These are phyloP conservation scores for Hamamelis virginiana DNA, from an alignment of 164 flowering plant species.

Conservation along the genomic window DNA sequence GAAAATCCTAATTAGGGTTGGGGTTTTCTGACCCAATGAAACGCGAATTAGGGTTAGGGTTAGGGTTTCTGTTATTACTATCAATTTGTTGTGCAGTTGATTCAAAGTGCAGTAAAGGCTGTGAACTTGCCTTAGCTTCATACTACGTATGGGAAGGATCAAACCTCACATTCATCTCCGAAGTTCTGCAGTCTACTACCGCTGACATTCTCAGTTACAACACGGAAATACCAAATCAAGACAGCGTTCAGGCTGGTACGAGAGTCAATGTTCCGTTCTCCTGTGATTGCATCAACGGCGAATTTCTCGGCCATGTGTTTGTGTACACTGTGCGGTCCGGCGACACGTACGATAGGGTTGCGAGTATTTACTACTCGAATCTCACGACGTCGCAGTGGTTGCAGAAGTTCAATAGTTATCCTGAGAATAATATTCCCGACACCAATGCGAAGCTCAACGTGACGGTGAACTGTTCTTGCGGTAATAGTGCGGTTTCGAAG, in stretches of 20 bases:
- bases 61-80: conserved; percentile 9
- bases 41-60: not conserved
- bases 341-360: conserved; percentile 43
- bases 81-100: conserved; percentile 17
- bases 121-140: conserved; percentile 64
- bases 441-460: conserved; percentile 34
- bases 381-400: conserved; percentile 39
- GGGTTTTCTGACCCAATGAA: not conserved
- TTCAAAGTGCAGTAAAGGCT: conserved; percentile 44
- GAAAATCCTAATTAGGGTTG: not conserved
- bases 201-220: conserved; percentile 30
- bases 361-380: conserved; percentile 30
- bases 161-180: conserved; percentile 37
- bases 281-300: conserved; percentile 48
- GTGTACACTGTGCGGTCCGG: conserved; percentile 21
- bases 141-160: conserved; percentile 42
- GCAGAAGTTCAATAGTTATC: conserved; percentile 31
- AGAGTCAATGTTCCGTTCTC: conserved; percentile 57
- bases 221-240: conserved; percentile 24
- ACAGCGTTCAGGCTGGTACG: conserved; percentile 20
- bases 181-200: conserved; percentile 7
- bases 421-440: conserved; percentile 37
- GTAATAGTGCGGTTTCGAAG: conserved; percentile 36
- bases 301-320: conserved; percentile 47
- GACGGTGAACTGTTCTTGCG: conserved; percentile 69